Evolutionary conservation across 768 basidiomycete species (phyloP).

Genomic region (Pisolithus microcarpus): DNA sequence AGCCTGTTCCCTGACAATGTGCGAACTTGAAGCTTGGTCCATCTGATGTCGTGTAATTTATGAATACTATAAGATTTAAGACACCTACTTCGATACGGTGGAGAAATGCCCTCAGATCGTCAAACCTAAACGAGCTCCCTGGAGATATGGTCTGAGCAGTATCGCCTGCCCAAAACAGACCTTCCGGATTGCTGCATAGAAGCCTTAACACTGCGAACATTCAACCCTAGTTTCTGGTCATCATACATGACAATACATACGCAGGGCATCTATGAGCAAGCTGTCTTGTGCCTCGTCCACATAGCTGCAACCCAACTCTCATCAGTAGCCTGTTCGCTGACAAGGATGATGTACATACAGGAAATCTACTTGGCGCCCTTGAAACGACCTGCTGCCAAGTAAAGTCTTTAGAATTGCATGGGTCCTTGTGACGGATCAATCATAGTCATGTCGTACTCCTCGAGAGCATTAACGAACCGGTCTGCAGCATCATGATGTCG

Average conservation of each 20-base stretch:
- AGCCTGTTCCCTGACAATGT: constrained; percentile 1
- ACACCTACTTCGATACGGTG: constrained; percentile 50
- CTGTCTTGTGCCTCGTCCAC: constrained; percentile 73
- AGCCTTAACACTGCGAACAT: constrained; percentile 45
- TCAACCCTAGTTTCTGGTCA: not conserved
- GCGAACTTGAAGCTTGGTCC: constrained; percentile 6
- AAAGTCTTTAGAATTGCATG: constrained; percentile 41
- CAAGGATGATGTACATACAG: constrained; percentile 34
- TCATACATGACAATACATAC: constrained; percentile 29
- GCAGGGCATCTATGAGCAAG: constrained; percentile 53
- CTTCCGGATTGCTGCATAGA: constrained; percentile 57
- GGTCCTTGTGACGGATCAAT: constrained; percentile 31
- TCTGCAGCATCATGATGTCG: constrained; percentile 54
- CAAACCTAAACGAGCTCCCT: constrained; percentile 66
- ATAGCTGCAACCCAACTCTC: constrained; percentile 32
- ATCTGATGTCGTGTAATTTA: constrained; percentile 10
- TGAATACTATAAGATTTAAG: not conserved
- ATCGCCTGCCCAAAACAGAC: constrained; percentile 74
- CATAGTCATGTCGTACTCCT: not conserved
- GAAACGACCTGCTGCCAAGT: constrained; percentile 18
- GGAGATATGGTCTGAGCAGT: constrained; percentile 73
- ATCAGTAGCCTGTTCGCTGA: not conserved
- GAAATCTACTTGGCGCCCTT: constrained; percentile 43
- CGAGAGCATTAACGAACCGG: constrained; percentile 29
- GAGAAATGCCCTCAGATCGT: constrained; percentile 63